These are phyloP conservation scores for Phylloporus arenicola DNA, from an alignment of 768 basidiomycete species.

Conservation along the genomic window DNA sequence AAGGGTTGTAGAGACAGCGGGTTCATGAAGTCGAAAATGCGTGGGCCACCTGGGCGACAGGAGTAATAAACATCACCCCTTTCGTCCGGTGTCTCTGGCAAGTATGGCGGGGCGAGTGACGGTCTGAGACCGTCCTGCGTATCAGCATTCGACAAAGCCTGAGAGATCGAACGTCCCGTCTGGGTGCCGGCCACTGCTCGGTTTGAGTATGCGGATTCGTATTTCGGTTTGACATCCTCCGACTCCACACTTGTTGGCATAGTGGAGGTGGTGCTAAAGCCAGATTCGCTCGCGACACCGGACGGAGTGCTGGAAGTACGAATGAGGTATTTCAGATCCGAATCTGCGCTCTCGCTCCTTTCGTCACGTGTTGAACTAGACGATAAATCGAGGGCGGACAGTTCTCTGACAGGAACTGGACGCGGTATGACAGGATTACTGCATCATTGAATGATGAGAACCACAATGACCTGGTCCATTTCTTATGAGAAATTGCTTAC, in stretches of 20 bases:
- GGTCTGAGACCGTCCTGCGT: conserved; percentile 45
- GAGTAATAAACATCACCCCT: conserved; percentile 50
- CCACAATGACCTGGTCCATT: background rate
- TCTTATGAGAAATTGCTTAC: conserved; percentile 8
- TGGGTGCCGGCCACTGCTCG: background rate
- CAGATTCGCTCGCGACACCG: conserved; percentile 4
- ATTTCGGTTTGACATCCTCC: conserved; percentile 24
- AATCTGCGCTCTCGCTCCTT: background rate
- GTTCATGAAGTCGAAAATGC: conserved; percentile 59
- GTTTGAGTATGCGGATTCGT: conserved; percentile 1
- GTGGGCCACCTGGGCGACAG: conserved; percentile 61
- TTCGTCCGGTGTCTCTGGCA: conserved; percentile 40
- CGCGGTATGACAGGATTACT: conserved; percentile 4
- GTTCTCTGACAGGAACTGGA: conserved; percentile 1
- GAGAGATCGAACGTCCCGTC: conserved; percentile 11
- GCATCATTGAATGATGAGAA: background rate
- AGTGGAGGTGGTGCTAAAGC: conserved; percentile 2
- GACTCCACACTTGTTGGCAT: conserved; percentile 5
- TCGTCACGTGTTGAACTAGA: background rate
- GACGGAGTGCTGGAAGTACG: conserved; percentile 13
- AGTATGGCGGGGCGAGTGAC: conserved; percentile 44
- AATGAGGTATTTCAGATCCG: conserved; percentile 2
- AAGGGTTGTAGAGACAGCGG: conserved; percentile 55
- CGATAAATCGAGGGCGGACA: conserved; percentile 3
- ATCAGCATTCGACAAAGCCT: conserved; percentile 23